Base-by-base conservation (phyloP, 1,139 yeast genomes). In the Wickerhamiella pararugosa region DNA sequence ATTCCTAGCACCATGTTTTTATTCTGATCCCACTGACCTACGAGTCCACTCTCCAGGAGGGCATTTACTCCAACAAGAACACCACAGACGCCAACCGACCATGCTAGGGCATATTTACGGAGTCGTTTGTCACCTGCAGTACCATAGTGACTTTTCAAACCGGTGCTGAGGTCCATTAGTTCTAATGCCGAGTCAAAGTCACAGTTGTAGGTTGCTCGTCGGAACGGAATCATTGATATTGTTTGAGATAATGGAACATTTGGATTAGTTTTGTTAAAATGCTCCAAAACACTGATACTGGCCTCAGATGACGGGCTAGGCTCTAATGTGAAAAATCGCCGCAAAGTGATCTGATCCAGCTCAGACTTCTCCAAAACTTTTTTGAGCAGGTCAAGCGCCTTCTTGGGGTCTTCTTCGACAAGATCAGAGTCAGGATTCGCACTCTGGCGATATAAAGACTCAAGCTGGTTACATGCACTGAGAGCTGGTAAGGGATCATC, bases 161-260 rank as follows among this genome's bases (percentile, higher is more conserved):
- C 86, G 2, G 75, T 72, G 0, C 90, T 76, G 39, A 69, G 54
- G 49, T 79, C 83, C 29, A 81, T 66, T 34, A 79, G 57, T 40
- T 65, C 66, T 34, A 79, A 59, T 0, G 86, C 82, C 37, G 65
- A 65, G 32, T 67, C 64, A 45, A 78, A 66, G 44, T 79, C 77
- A 1, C 76, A 81, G 47, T 72, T 67, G 59, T 69, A 76, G 1
- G 79, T 59, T 5, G 77, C 66, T 36, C 67, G 59, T 21, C 90
- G 62, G 46, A 80, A 71, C 0, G 87, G 80, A 25, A 79, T 69
- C 59, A 78, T 62, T 1, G 80, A 77, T 2, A 66, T 56, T 0
- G 63, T 61, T 43, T 63, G 64, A 9, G 69, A 66, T 3, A 79
- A 40, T 7, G 43, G 45, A 5, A 39, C 34, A 3, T 35, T 33